Percentiles rank a stretch among this genome's conserved stretches.
Conservation (phyloP, 441 rosid genomes). For the California macrophylla region DNA sequence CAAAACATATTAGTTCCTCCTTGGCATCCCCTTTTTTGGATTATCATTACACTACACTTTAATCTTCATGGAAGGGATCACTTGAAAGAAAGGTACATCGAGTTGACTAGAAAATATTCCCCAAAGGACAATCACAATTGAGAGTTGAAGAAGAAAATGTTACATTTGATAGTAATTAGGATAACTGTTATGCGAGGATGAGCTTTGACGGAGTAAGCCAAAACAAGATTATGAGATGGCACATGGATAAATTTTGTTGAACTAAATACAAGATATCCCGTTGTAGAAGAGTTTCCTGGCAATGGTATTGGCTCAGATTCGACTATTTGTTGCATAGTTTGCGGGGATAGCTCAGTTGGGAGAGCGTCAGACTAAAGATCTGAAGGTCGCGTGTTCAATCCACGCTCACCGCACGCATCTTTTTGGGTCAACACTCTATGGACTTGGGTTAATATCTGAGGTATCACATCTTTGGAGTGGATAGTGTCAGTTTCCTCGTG, state of each 20-base stretch:
- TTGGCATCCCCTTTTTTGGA: background rate
- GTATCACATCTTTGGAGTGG: background rate
- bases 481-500: background rate
- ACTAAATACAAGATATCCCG: background rate
- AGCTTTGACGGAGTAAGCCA: background rate
- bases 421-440: constrained; percentile 26
- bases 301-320: background rate
- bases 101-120: background rate
- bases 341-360: constrained; percentile 86
- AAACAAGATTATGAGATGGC: background rate
- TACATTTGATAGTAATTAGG: background rate
- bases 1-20: background rate
- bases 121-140: background rate
- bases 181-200: background rate
- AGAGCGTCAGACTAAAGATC: constrained; percentile 66
- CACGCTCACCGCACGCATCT: constrained; percentile 39
- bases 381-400: constrained; percentile 45
- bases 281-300: background rate
- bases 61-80: background rate
- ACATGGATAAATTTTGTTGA: background rate
- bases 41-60: background rate
- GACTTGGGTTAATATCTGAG: constrained; percentile 12
- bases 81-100: background rate
- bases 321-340: constrained; percentile 18
- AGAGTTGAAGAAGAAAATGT: background rate